Evolutionary conservation across 139 green algal genomes (phyloP).

Genomic region (Mesotaenium endlicherianum): DNA sequence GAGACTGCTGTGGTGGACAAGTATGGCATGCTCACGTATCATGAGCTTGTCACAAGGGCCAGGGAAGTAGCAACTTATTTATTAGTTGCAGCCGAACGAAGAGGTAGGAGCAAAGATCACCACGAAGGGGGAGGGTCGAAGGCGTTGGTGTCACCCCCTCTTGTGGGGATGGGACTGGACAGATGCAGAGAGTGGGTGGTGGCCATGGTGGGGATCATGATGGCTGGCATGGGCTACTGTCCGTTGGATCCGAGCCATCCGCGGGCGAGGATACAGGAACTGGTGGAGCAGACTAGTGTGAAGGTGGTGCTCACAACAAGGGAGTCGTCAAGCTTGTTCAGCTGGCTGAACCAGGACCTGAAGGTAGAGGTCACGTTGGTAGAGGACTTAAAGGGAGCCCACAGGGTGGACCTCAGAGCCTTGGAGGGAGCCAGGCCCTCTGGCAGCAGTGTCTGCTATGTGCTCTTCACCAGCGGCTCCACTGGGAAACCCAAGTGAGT

Average conservation of each 20-base stretch:
- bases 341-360: background rate
- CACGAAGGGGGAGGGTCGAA: too few relatives aligned
- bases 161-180: conserved; percentile 25
- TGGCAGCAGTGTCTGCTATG: conserved; percentile 2
- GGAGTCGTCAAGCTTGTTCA: background rate
- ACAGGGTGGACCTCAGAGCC: background rate
- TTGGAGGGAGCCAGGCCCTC: background rate
- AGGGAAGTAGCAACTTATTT: background rate
- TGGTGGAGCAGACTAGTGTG: conserved; percentile 19
- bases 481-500: conserved; percentile 12
- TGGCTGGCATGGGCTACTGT: conserved; percentile 18
- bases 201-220: conserved; percentile 10
- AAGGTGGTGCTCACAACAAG: conserved; percentile 1
- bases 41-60: background rate
- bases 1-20: background rate
- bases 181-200: conserved; percentile 31
- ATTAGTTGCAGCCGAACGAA: too few relatives aligned
- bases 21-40: background rate
- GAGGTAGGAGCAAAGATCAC: too few relatives aligned
- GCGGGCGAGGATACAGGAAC: background rate
- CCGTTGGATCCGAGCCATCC: conserved; percentile 4
- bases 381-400: conserved; percentile 10
- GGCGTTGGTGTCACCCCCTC: background rate
- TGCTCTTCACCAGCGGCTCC: conserved; percentile 22
- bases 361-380: background rate